A percentile compares a stretch with the other conserved stretches of the same genome.
phyloP scores from a whole-genome alignment of 805 yeast genomes.

The Spathaspora hagerdaliae region DNA sequence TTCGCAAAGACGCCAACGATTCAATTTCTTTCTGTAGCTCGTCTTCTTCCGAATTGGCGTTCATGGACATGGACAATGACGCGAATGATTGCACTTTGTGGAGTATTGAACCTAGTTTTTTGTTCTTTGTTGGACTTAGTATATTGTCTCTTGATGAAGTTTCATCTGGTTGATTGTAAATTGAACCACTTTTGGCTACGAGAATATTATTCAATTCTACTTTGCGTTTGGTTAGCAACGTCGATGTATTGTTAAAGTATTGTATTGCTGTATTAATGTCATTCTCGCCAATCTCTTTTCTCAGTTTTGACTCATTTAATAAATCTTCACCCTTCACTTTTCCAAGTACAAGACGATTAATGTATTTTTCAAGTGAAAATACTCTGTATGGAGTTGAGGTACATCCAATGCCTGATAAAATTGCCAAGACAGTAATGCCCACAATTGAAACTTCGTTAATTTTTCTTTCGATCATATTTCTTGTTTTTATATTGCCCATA shows the following conservation, averaged over 20 bases:
- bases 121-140: slow-evolving; percentile 8
- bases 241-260: slow-evolving; percentile 39
- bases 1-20: slow-evolving; percentile 28
- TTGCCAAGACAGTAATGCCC: slow-evolving; percentile 48
- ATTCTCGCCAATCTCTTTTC: slow-evolving; percentile 17
- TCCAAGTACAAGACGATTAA: neutral
- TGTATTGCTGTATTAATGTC: slow-evolving; percentile 32
- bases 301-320: neutral
- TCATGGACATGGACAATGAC: slow-evolving; percentile 16
- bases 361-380: slow-evolving; percentile 9
- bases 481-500: slow-evolving; percentile 1
- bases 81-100: slow-evolving; percentile 42
- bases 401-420: slow-evolving; percentile 51
- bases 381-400: slow-evolving; percentile 40
- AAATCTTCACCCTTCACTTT: neutral
- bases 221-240: slow-evolving; percentile 30
- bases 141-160: slow-evolving; percentile 2
- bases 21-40: slow-evolving; percentile 39
- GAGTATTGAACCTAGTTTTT: slow-evolving; percentile 24
- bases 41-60: slow-evolving; percentile 18
- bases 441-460: slow-evolving; percentile 44
- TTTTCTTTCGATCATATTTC: slow-evolving; percentile 29
- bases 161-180: slow-evolving; percentile 19
- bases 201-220: slow-evolving; percentile 22
- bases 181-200: slow-evolving; percentile 19